A percentile compares a stretch with the other conserved stretches of the same genome.
phyloP scores from a whole-genome alignment of 1,284 basidiomycete genomes.

The Apiotrichum sp. region DNA sequence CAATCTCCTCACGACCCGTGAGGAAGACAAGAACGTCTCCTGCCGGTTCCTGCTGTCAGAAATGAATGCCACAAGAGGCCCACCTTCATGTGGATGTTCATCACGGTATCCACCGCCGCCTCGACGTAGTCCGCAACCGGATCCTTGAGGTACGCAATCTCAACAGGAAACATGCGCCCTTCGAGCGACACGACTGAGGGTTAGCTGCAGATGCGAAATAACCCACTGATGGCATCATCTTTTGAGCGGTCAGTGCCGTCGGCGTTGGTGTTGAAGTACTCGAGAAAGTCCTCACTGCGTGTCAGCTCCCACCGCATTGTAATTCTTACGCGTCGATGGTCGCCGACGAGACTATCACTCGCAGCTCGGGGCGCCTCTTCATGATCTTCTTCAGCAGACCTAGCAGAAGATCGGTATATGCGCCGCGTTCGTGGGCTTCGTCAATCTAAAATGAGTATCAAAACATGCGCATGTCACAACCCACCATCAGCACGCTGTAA shows the following conservation, averaged over 20 bases:
- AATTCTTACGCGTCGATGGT: conserved; percentile 72
- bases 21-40: conserved; percentile 92
- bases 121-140: conserved; percentile 73
- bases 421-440: conserved; percentile 92
- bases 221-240: conserved; percentile 45
- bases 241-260: conserved; percentile 41
- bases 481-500: conserved; percentile 91
- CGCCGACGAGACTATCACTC: conserved; percentile 89
- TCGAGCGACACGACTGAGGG: conserved; percentile 75
- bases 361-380: conserved; percentile 75
- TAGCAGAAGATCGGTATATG: conserved; percentile 89
- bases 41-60: conserved; percentile 55
- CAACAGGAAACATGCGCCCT: conserved; percentile 87
- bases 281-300: conserved; percentile 60
- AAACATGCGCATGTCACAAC: conserved; percentile 22
- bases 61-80: conserved; percentile 12
- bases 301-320: not conserved
- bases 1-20: conserved; percentile 96
- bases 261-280: conserved; percentile 68
- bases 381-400: conserved; percentile 94
- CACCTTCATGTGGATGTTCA: conserved; percentile 79
- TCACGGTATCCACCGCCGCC: conserved; percentile 74
- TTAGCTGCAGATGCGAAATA: not conserved
- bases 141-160: conserved; percentile 68
- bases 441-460: conserved; percentile 60